Base-by-base conservation (phyloP, 2,329 filamentous ascomycete species). In the Aspergillaceae sp. region DNA sequence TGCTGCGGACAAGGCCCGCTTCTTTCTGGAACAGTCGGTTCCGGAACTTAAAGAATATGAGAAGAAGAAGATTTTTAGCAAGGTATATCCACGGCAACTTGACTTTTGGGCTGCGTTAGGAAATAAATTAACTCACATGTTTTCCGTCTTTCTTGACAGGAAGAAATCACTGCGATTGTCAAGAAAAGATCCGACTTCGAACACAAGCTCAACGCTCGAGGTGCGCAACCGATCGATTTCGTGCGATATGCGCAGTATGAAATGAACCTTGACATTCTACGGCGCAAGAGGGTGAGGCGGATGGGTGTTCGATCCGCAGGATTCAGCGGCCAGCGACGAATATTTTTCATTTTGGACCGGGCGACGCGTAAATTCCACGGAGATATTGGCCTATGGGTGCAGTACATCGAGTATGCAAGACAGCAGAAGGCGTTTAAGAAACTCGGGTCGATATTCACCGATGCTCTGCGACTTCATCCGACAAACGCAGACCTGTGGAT, bases 101-200 rank as follows among this genome's bases (percentile, higher is more conserved):
- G 32, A 41, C 29, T 34, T 19, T 38, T 38, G 19, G 19, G 34
- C 6, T 5, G n/a, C 19, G 19, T 11, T 34, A 19, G 19, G 42
- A 38, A 40, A 38, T 33, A 27, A 42, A 48, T 29, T 40, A 27
- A 42, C 36, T 42, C 46, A 51, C 44, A 46, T 40, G 41, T 44
- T 41, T 29, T 41, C 41, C 42, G 28, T 56, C 11, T 7, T 7
- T 11, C 8, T 36, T 3, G n/a, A 40, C 58, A 92, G 82, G 86
- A 94, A 55, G 91, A 98, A 67, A 95, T 98, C 63, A 79, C 81
- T 51, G 84, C 84, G 40, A 89, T 98, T 54, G 84, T 94, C 44
- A 83, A 84, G 62, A 95, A 92, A 67, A 83, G 92, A 57, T 94
- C 88, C 61, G 86, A 94, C 58, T 94, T 90, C 64, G 92, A 98